phyloP scores from a whole-genome alignment of 805 yeast genomes.

The Teunomyces barrocoloradensis region DNA sequence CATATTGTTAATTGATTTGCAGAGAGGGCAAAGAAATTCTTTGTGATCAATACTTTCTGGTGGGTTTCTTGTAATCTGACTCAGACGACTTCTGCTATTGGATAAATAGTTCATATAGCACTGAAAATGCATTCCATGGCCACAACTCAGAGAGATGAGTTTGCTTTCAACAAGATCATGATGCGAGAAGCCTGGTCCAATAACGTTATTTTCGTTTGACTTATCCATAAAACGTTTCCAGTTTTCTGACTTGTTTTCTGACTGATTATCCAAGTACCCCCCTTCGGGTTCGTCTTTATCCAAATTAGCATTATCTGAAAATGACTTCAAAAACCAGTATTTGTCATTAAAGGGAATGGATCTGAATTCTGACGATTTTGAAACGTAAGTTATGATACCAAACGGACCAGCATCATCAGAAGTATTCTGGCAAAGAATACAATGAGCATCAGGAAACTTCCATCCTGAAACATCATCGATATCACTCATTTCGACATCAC shows the following conservation, averaged over 20 bases:
- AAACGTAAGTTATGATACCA: slow-evolving; percentile 68
- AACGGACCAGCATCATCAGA: slow-evolving; percentile 62
- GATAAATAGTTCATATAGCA: slow-evolving; percentile 68
- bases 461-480: slow-evolving; percentile 41
- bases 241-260: slow-evolving; percentile 18
- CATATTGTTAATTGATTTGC: slow-evolving; percentile 81
- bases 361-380: slow-evolving; percentile 59
- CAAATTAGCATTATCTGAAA: slow-evolving; percentile 45
- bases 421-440: slow-evolving; percentile 81
- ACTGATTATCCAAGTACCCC: slow-evolving; percentile 10
- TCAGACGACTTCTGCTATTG: slow-evolving; percentile 53
- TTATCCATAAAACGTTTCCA: slow-evolving; percentile 39
- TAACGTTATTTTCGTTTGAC: slow-evolving; percentile 37
- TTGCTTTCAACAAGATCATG: slow-evolving; percentile 38
- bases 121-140: slow-evolving; percentile 87
- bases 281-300: slow-evolving; percentile 33
- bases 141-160: slow-evolving; percentile 71
- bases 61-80: slow-evolving; percentile 75
- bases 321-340: slow-evolving; percentile 66
- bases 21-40: slow-evolving; percentile 85
- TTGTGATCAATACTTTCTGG: slow-evolving; percentile 71
- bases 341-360: slow-evolving; percentile 59
- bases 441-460: slow-evolving; percentile 71
- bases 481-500: slow-evolving; percentile 44
- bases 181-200: slow-evolving; percentile 73